Base-by-base conservation (phyloP, 2,329 filamentous ascomycete species). In the Neopestalotiopsis rosae region DNA sequence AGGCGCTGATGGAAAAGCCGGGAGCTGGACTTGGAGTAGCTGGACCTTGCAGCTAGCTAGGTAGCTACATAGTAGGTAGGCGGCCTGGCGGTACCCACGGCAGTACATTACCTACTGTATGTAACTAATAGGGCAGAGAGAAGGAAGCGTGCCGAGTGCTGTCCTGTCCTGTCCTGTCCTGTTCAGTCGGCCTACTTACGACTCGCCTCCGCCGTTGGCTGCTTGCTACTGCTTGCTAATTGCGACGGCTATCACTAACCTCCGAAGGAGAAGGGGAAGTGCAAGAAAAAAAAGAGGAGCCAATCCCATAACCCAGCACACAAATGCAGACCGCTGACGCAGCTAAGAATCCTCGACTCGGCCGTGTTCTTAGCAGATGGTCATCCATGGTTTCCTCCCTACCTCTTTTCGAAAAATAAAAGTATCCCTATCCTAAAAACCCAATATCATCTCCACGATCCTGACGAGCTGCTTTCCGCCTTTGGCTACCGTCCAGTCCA, bases 401-500 rank as follows among this genome's bases (percentile, higher is more conserved):
- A 66, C 70, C 69, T 71, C 10, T 38, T 38, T 38, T 38, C 10
- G 10, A 38, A 38, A 38, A 38, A 10, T 7, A 38, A 38, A 38
- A 38, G 61, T 69, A 49, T 49, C 5, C 24, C 45, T 52, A 52
- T 70, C 63, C 38, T 68, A 49, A 67, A 52, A 52, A 52, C 45
- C 45, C 20, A 52, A 52, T 71, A 72, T 38, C 32, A 40, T 38
- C 73, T 72, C 74, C 73, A 73, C 72, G 72, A 72, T 69, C 64
- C 72, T 67, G 67, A 75, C 75, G 76, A 77, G 72, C 62, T 77
- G 76, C 71, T 77, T 76, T 77, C 65, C 65, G 20, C 61, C 30
- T 61, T 67, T 61, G 65, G 65, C 17, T 67, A 61, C 56, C 75
- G 68, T 73, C 69, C 67, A 71, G 14, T 28, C 24, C 24, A 28